A percentile compares a stretch with the other conserved stretches of the same genome.
Evolutionary conservation across 345 rosid species (phyloP).

Genomic region (Salix exigua): DNA sequence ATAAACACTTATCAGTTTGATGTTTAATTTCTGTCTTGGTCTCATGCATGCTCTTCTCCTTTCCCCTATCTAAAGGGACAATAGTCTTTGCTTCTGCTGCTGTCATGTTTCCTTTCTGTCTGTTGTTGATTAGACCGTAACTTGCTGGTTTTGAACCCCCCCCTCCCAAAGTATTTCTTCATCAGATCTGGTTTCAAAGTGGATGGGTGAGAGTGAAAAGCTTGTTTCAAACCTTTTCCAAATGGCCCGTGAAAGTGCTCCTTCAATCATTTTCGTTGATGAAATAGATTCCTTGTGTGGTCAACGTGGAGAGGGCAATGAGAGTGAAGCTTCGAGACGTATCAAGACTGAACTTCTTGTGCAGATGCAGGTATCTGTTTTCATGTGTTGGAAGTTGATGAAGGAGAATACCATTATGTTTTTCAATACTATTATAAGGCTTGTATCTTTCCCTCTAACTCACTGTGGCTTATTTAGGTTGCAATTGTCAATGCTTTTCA

Average conservation of each 20-base stretch:
- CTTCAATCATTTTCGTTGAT: constrained; percentile 84
- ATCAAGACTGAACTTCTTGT: constrained; percentile 97
- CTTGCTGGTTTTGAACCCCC: neutral
- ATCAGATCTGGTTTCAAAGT: constrained; percentile 90
- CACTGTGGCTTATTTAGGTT: neutral
- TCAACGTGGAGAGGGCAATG: constrained; percentile 91
- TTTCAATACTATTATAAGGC: neutral
- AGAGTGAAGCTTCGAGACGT: constrained; percentile 95
- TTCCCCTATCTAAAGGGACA: neutral
- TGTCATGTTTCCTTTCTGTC: neutral
- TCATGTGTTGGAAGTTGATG: neutral
- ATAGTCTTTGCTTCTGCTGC: neutral
- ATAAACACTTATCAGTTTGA: neutral
- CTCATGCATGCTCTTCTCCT: neutral
- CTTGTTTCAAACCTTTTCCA: constrained; percentile 84
- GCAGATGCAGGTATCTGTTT: constrained; percentile 80
- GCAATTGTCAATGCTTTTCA: neutral
- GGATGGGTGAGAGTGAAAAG: constrained; percentile 99
- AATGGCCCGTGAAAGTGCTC: constrained; percentile 97
- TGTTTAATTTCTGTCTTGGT: neutral
- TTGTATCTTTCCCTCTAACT: neutral
- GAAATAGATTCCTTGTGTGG: constrained; percentile 96
- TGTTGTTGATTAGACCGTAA: neutral
- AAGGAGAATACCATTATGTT: neutral
- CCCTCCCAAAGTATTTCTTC: constrained; percentile 61